These are phyloP conservation scores for Carex sylvatica DNA, from an alignment of 202 grass and related monocot species.

Conservation along the genomic window DNA sequence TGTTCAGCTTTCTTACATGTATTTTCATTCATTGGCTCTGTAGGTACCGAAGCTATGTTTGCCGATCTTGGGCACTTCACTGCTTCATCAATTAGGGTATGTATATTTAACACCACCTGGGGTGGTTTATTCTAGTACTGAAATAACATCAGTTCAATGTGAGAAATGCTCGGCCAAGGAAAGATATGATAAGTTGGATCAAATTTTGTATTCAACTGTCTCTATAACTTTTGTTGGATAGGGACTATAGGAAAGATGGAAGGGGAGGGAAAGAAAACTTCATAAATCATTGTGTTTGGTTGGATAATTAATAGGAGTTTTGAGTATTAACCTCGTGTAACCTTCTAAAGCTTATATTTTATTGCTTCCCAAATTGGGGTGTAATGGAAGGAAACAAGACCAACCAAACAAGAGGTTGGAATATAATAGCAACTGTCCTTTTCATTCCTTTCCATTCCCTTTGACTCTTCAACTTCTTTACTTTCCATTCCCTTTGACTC, in stretches of 20 bases:
- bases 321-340: too few relatives aligned
- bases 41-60: constrained; percentile 98
- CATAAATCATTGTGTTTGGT: background rate
- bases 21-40: constrained; percentile 20
- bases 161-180: background rate
- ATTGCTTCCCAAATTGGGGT: background rate
- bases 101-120: background rate
- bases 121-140: background rate
- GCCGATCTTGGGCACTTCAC: constrained; percentile 95
- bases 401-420: background rate
- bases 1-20: constrained; percentile 25
- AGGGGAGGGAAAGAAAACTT: background rate
- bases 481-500: background rate
- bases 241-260: background rate
- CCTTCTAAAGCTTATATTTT: too few relatives aligned
- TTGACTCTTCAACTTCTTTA: background rate
- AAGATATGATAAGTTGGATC: background rate
- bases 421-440: background rate
- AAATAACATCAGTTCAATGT: background rate
- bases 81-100: constrained; percentile 83
- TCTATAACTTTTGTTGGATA: background rate
- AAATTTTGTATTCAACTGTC: background rate
- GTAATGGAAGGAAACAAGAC: background rate
- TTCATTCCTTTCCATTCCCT: background rate
- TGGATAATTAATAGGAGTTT: background rate